phyloP scores from a whole-genome alignment of 2,329 filamentous ascomycete species.

The Orbilia quercus region DNA sequence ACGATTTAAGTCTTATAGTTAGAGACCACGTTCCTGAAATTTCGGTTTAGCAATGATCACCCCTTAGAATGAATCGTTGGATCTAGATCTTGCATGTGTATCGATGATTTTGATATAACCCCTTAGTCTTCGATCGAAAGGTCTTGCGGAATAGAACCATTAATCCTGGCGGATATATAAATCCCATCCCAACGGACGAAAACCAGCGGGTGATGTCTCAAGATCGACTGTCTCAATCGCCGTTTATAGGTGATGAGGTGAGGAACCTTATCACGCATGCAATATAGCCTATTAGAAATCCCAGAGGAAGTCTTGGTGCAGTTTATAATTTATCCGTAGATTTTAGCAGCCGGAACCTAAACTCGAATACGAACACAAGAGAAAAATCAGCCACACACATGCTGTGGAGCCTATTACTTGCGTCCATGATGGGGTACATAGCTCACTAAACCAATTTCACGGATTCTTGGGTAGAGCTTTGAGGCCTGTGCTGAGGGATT shows the following conservation, averaged over 20 bases:
- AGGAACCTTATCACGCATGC: constrained; percentile 32
- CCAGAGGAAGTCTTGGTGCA: constrained; percentile 19
- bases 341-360: constrained; percentile 46
- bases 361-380: constrained; percentile 29
- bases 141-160: constrained; percentile 1
- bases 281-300: constrained; percentile 49
- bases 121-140: constrained; percentile 12
- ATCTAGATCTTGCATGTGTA: constrained; percentile 49
- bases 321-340: constrained; percentile 44
- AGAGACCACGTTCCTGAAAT: background rate
- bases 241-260: constrained; percentile 17
- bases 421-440: constrained; percentile 22
- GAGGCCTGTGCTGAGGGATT: constrained; percentile 46
- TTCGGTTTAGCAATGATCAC: constrained; percentile 22
- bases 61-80: constrained; percentile 3
- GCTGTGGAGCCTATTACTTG: constrained; percentile 28
- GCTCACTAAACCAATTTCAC: constrained; percentile 24
- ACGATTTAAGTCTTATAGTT: background rate
- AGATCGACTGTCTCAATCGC: constrained; percentile 28
- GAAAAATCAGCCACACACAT: constrained; percentile 3
- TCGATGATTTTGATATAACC: constrained; percentile 23
- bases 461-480: constrained; percentile 3
- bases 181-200: background rate
- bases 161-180: too few species aligned
- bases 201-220: background rate